Conservation (phyloP, 148 eudicot species). For the Persicaria tinctoria region DNA sequence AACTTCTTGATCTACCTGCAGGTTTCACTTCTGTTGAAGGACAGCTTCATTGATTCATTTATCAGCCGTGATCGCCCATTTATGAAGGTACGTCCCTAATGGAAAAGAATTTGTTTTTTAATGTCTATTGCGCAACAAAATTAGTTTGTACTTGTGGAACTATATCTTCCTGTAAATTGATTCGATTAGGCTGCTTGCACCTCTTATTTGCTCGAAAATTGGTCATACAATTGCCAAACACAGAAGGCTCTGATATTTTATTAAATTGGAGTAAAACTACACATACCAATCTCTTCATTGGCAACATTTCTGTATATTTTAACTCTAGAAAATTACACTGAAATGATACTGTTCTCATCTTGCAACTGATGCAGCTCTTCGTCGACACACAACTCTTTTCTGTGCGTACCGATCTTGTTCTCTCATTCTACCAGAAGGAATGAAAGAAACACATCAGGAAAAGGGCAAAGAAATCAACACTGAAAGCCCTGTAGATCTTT, state of each 20-base stretch:
- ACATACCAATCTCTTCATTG: too few relatives aligned
- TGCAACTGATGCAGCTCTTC: slow-evolving; percentile 48
- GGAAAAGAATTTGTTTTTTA: not conserved
- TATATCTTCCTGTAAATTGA: too few relatives aligned
- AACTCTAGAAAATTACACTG: not conserved
- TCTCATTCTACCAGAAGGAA: slow-evolving; percentile 85
- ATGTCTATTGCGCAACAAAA: not conserved
- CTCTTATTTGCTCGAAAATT: too few relatives aligned
- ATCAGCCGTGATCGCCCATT: slow-evolving; percentile 75
- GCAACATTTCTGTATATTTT: not conserved
- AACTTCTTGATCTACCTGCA: slow-evolving; percentile 19
- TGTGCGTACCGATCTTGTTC: slow-evolving; percentile 93
- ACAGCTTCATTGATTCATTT: slow-evolving; percentile 92
- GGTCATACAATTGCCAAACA: too few relatives aligned
- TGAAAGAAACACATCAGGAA: slow-evolving; percentile 18
- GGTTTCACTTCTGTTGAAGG: slow-evolving; percentile 91
- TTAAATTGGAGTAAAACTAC: too few relatives aligned
- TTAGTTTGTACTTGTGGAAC: too few relatives aligned
- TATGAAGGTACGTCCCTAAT: slow-evolving; percentile 58
- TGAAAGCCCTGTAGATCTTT: not conserved
- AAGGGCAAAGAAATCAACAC: not conserved
- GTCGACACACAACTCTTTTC: slow-evolving; percentile 90
- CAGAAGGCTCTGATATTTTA: too few relatives aligned
- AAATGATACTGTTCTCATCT: not conserved
- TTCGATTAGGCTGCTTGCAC: too few relatives aligned